A percentile compares a stretch with the other conserved stretches of the same genome.
These are phyloP conservation scores for Cladosporium halotolerans DNA, from an alignment of 2,329 filamentous ascomycete genomes.

Conservation along the genomic window DNA sequence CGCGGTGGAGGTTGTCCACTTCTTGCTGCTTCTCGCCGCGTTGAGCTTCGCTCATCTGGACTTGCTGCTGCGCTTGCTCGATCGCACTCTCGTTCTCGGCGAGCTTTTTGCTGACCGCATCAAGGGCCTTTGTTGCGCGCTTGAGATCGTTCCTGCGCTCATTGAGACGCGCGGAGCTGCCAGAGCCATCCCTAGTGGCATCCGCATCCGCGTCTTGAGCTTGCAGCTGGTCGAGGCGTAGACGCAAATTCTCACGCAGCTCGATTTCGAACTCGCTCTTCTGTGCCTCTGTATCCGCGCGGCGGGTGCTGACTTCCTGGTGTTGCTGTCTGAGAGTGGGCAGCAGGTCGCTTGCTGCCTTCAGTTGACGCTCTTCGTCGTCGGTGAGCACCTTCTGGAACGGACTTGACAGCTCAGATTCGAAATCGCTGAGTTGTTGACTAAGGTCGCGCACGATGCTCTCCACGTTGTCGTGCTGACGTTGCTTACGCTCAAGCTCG, in stretches of 20 bases:
- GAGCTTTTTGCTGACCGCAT: conserved; percentile 61
- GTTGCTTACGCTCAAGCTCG: conserved; percentile 66
- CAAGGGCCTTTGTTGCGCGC: conserved; percentile 64
- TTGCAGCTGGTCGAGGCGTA: conserved; percentile 80
- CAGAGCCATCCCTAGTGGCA: conserved; percentile 37
- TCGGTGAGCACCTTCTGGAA: conserved; percentile 85
- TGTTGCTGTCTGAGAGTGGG: conserved; percentile 72
- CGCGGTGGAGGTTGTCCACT: conserved; percentile 67
- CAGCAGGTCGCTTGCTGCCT: conserved; percentile 60
- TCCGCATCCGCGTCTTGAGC: conserved; percentile 64
- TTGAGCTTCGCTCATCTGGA: conserved; percentile 54
- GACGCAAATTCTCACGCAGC: conserved; percentile 79
- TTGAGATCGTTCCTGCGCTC: conserved; percentile 77
- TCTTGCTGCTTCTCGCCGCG: conserved; percentile 60
- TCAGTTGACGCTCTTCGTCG: conserved; percentile 76
- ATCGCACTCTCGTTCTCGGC: conserved; percentile 68
- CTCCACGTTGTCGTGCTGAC: conserved; percentile 61
- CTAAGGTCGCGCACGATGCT: conserved; percentile 52
- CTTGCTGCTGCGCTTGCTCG: conserved; percentile 50
- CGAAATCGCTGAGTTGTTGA: conserved; percentile 68
- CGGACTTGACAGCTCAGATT: conserved; percentile 73
- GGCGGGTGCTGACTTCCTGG: conserved; percentile 64
- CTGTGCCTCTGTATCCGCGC: conserved; percentile 69
- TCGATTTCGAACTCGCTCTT: conserved; percentile 83
- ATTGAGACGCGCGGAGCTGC: conserved; percentile 57